Evolutionary conservation across 768 basidiomycete species (phyloP).

Genomic region (Boletus reticuloceps): DNA sequence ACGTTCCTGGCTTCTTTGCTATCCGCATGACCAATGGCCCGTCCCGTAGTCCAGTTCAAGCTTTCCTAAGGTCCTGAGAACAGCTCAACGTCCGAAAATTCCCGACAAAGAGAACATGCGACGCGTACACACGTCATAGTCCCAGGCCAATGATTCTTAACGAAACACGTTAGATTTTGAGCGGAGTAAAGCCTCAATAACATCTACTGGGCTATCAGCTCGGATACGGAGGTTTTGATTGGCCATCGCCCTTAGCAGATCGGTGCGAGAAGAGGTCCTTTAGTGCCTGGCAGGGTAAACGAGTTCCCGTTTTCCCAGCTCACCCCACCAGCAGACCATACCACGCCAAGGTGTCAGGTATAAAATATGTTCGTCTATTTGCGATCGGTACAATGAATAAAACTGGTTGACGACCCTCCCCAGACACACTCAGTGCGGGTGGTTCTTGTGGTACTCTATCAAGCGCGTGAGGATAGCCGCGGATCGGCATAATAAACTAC

Average conservation of each 20-base stretch:
- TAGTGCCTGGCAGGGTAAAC: background rate
- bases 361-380: constrained; percentile 26
- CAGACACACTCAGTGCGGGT: constrained; percentile 57
- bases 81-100: background rate
- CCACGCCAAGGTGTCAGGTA: constrained; percentile 4
- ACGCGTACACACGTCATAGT: background rate
- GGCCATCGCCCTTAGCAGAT: background rate
- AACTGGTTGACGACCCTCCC: constrained; percentile 6
- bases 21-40: constrained; percentile 2
- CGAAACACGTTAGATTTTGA: background rate
- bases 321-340: background rate
- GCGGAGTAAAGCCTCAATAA: background rate
- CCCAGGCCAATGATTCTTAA: background rate
- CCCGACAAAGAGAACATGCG: background rate
- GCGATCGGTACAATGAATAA: constrained; percentile 19
- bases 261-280: background rate
- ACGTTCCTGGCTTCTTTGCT: background rate
- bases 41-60: background rate
- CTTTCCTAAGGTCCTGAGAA: too few relatives aligned
- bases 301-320: background rate
- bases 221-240: background rate
- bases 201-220: constrained; percentile 1
- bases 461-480: constrained; percentile 22
- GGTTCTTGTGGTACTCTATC: constrained; percentile 88
- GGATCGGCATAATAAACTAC: constrained; percentile 27